These are phyloP conservation scores for Seiridium unicorne DNA, from an alignment of 2,329 filamentous ascomycete species.

Conservation along the genomic window DNA sequence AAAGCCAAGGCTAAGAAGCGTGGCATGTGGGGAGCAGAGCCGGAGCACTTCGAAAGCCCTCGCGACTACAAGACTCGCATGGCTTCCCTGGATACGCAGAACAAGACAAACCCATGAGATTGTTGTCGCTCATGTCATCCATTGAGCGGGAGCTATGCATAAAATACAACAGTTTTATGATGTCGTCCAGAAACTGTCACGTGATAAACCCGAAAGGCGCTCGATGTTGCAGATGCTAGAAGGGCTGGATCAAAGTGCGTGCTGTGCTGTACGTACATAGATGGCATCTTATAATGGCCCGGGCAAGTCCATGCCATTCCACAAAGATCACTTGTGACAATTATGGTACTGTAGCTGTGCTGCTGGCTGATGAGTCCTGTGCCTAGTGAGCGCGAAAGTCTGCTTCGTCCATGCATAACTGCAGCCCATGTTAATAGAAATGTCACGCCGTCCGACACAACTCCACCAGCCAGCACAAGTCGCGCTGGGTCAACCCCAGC, in stretches of 20 bases:
- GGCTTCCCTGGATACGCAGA: conserved; percentile 23
- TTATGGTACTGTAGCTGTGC: too few relatives aligned
- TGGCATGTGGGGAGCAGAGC: conserved; percentile 74
- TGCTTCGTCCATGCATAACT: too few relatives aligned
- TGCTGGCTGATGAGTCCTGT: too few relatives aligned
- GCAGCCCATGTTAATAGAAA: not conserved
- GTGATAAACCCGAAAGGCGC: too few relatives aligned
- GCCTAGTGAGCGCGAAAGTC: too few relatives aligned
- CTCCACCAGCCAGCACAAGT: not conserved
- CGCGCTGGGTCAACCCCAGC: not conserved
- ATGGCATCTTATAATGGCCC: too few relatives aligned
- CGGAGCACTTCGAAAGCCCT: conserved; percentile 73
- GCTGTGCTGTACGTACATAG: too few relatives aligned
- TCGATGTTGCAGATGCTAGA: too few relatives aligned
- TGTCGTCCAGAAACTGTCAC: too few relatives aligned
- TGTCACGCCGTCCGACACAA: not conserved
- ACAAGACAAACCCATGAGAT: conserved; percentile 4
- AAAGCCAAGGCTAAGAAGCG: conserved; percentile 62
- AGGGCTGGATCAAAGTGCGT: too few relatives aligned
- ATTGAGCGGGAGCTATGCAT: not conserved
- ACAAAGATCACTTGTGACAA: too few relatives aligned
- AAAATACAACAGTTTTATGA: not conserved
- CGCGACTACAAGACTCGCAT: conserved; percentile 76
- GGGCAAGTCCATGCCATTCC: too few relatives aligned
- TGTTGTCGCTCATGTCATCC: not conserved